phyloP scores from a whole-genome alignment of 192 early-diverging fungal genomes.

The Piromyces sp. region DNA sequence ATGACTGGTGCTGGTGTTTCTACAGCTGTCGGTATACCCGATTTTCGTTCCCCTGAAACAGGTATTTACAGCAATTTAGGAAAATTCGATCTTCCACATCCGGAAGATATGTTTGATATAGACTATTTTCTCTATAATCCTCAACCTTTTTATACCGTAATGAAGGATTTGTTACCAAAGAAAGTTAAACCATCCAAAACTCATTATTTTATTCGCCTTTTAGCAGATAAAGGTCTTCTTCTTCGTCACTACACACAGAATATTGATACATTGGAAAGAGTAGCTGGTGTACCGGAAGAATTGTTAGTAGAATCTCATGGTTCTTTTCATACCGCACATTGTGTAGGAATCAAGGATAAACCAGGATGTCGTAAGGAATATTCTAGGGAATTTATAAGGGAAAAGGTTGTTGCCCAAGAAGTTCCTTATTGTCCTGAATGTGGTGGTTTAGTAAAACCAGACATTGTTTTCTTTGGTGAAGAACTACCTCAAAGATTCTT shows the following conservation, averaged over 20 bases:
- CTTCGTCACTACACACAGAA: conserved; percentile 80
- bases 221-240: conserved; percentile 53
- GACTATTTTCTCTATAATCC: conserved; percentile 66
- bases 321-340: conserved; percentile 66
- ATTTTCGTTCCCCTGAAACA: conserved; percentile 79
- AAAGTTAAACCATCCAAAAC: conserved; percentile 53
- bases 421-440: conserved; percentile 58
- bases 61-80: conserved; percentile 84
- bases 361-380: conserved; percentile 8
- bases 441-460: conserved; percentile 65
- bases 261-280: conserved; percentile 84
- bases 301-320: conserved; percentile 90
- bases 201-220: conserved; percentile 72
- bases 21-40: conserved; percentile 70
- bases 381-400: conserved; percentile 19
- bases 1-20: conserved; percentile 85
- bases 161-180: conserved; percentile 79
- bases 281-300: conserved; percentile 50
- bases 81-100: conserved; percentile 74
- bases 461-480: conserved; percentile 96
- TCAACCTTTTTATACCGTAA: conserved; percentile 71
- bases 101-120: conserved; percentile 89
- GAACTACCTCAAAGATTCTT: conserved; percentile 66
- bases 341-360: conserved; percentile 38
- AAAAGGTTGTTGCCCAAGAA: conserved; percentile 25